Base-by-base conservation (phyloP, 148 eudicot genomes). In the Rhododendron molle region DNA sequence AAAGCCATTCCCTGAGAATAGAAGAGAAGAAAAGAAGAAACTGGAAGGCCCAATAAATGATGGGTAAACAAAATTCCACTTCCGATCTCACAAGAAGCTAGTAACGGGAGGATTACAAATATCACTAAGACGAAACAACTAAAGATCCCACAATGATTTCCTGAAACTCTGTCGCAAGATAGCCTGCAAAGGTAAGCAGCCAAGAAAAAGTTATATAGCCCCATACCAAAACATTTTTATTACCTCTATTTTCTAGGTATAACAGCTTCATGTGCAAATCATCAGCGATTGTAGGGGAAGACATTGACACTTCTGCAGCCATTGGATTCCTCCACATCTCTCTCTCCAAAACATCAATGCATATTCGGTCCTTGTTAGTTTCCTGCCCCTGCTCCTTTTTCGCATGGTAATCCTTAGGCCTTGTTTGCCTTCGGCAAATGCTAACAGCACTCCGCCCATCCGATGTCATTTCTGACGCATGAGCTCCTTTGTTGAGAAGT, bases 321-420 rank as follows among this genome's bases (percentile, higher is more conserved):
- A 86, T 71, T 30, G 91, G 93, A 87, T 89, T 88, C 86, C 92
- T 86, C 54, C 86, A 80, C 83, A 89, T 77, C 81, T 90, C 93
- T 80, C 92, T 88, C 86, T 90, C 92, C 88, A 92, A 85, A 73
- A 92, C 88, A 78, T 90, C 93, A 81, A 92, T 89, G 82, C 93
- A 92, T 78, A 90, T 62, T 40, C 89, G 76, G 74, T 92, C 90
- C 84, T 88, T 88, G 65, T 89, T 89, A n/a, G 90, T 58, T 81
- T 92, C 88, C 82, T 89, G 80, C n/a, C 93, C 93, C 77, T 90
- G 83, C 67, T 89, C 89, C 30, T 85, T 86, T 83, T 85, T 89
- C 1, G 78, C 87, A 83, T 86, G 83, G 84, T 88, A 92, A 85
- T 92, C 92, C 77, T 90, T 90, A 36, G 86, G 92, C 86, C 93